Percentiles rank a stretch among this genome's conserved stretches.
phyloP scores from a whole-genome alignment of 1,284 basidiomycete genomes.

The Tilletia walkeri region DNA sequence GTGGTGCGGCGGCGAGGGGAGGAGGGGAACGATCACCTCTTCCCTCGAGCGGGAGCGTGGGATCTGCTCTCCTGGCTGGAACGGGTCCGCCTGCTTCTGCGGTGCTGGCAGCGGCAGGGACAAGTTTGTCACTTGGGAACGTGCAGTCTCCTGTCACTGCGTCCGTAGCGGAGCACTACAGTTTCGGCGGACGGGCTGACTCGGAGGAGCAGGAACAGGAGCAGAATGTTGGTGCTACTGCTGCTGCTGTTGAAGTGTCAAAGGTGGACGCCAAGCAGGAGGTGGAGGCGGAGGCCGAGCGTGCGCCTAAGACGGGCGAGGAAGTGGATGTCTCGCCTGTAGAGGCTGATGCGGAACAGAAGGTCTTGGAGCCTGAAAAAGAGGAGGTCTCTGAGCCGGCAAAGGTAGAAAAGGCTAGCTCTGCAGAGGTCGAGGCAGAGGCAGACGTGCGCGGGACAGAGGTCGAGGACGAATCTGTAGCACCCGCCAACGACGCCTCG shows the following conservation, averaged over 20 bases:
- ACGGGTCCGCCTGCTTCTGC: too few species aligned
- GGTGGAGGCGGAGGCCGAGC: not conserved
- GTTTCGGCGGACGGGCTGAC: not conserved
- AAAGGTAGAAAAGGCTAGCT: too few species aligned
- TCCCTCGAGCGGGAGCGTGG: too few species aligned
- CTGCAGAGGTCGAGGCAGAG: too few species aligned
- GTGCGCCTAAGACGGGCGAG: not conserved
- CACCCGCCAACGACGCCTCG: too few species aligned
- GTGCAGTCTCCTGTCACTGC: not conserved
- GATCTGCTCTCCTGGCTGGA: too few species aligned
- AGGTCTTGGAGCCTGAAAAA: not conserved
- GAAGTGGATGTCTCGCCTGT: not conserved
- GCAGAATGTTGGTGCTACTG: not conserved
- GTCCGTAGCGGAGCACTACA: conserved; percentile 1
- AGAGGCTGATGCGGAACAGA: not conserved
- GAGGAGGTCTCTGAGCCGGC: too few species aligned
- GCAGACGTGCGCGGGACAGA: too few species aligned
- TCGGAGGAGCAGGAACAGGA: not conserved
- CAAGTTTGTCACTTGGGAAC: too few species aligned
- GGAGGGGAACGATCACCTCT: too few species aligned
- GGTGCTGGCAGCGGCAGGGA: too few species aligned
- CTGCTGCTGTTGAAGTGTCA: not conserved
- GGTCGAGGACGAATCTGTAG: too few species aligned
- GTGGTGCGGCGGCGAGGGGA: not conserved
- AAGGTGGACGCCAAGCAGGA: not conserved